phyloP scores from a whole-genome alignment of 129 eudicot species.

The Artemisia tridentata region DNA sequence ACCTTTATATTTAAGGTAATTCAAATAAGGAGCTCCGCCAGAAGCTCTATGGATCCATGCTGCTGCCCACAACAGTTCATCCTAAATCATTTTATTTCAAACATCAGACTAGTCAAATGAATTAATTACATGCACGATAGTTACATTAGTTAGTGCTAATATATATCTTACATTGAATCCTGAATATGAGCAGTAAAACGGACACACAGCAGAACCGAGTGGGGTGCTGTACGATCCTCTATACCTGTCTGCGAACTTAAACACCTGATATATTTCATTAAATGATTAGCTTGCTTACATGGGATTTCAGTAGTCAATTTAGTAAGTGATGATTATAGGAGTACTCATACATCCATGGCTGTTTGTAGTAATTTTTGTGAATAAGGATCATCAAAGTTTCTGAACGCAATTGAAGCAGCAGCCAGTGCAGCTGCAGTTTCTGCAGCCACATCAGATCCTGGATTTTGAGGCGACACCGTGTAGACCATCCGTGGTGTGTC shows the following conservation, averaged over 20 bases:
- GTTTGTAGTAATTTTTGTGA: constrained; percentile 53
- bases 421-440: constrained; percentile 94
- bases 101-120: not conserved
- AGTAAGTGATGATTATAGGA: not conserved
- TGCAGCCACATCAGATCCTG: constrained; percentile 92
- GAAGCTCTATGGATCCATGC: constrained; percentile 75
- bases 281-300: constrained; percentile 2
- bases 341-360: constrained; percentile 46
- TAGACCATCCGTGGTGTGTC: constrained; percentile 78
- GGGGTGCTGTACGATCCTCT: constrained; percentile 80
- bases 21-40: not conserved
- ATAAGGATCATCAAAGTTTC: constrained; percentile 66
- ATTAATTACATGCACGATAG: too few relatives aligned
- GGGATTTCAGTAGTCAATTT: not conserved
- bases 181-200: constrained; percentile 89
- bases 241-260: constrained; percentile 69
- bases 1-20: constrained; percentile 28
- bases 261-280: constrained; percentile 46
- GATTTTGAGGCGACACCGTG: constrained; percentile 63
- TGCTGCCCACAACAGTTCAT: constrained; percentile 94
- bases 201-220: constrained; percentile 69
- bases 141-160: not conserved
- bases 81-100: constrained; percentile 35
- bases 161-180: constrained; percentile 61
- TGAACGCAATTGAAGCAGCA: constrained; percentile 79